phyloP scores from a whole-genome alignment of 2,329 filamentous ascomycete species.

The Pseudogymnoascus sp. region DNA sequence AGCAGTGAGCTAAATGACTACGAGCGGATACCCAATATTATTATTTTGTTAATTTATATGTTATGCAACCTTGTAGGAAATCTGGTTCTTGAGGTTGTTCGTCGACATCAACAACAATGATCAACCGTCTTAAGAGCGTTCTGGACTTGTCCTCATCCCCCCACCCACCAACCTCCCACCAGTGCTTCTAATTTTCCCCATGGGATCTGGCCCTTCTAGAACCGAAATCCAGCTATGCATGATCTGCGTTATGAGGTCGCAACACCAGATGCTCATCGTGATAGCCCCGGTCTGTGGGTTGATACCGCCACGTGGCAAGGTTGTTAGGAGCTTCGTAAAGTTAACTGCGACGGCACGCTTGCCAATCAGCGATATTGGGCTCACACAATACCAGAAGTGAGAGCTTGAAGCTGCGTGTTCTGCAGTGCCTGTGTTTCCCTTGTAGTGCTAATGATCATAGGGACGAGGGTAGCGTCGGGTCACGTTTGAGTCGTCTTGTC shows the following conservation, averaged over 20 bases:
- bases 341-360: background rate
- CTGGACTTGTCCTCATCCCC: no score
- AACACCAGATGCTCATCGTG: background rate
- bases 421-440: background rate
- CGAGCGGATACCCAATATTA: background rate
- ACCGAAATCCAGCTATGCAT: background rate
- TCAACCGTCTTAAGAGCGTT: no score
- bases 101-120: no score
- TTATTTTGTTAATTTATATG: background rate
- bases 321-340: background rate
- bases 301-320: background rate
- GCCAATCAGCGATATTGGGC: background rate
- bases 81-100: no score
- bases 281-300: background rate
- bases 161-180: no score
- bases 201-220: background rate
- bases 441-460: constrained; percentile 27
- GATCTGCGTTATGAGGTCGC: background rate
- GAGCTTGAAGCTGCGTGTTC: background rate
- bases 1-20: background rate
- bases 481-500: constrained; percentile 22
- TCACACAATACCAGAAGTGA: background rate
- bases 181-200: background rate
- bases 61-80: no score
- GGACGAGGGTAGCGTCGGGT: constrained; percentile 28